Evolutionary conservation across 805 yeast genomes (phyloP), one percentile per base, ranked within the genome.

Genomic region (Metschnikowia arizonensis): DNA sequence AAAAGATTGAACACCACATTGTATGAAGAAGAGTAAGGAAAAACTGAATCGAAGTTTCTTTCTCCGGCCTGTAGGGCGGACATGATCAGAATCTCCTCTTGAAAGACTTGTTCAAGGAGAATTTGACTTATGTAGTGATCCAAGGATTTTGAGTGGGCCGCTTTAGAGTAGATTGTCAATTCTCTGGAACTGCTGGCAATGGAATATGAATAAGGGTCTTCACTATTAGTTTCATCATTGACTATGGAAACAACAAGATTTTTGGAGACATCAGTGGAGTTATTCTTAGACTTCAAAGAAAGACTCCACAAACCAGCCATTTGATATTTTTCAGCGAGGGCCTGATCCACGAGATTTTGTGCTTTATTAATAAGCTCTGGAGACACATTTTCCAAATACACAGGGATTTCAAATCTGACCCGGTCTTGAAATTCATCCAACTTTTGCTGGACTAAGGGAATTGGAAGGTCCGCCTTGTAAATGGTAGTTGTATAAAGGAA

Each of bases 1-100:
- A 90, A 66, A 46, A 90, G 68, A 18, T 88, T 83, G 49, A 89
- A 74, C 3, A 89, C 82, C n/a, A 91, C 56, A 58, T 88, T 93
- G 51, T 84, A 82, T 28, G 76, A 67, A 3, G 91, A 82, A 2
- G 85, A 67, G 57, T 78, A 83, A 0, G 81, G 76, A 25, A 81
- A 62, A n/a, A 70, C 74, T 38, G 73, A 53, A 9, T 59, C 61
- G 3, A 58, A 48, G 11, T 34, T 33, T 26, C n/a, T 48, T 11
- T 30, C 32, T 33, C 30, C 44, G 3, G 28, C 35, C 33, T 23
- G 11, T 17, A 61, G 29, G 11, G 61, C 49, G 3, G 58, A 34
- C 34, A 73, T 55, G 45, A 61, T 55, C 2, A 47, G 45, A 10
- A 75, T 49, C 47, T 77, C 81, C 14, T 60, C 60, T 1, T 46